A percentile compares a stretch with the other conserved stretches of the same genome.
Conservation (phyloP, 2,329 filamentous ascomycete species). For the Pleoardoris graminearum region DNA sequence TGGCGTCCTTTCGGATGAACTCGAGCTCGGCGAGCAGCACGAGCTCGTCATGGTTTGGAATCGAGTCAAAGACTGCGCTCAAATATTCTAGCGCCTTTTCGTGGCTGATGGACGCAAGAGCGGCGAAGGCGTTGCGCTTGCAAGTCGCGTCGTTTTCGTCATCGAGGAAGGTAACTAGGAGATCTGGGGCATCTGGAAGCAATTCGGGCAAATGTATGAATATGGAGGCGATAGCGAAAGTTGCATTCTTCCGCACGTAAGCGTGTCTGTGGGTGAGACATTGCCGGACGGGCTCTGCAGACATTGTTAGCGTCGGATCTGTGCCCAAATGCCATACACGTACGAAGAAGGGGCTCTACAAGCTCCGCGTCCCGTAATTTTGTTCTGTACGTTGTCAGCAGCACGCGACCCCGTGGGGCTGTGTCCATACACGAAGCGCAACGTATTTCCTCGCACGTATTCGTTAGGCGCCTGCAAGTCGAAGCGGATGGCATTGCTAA, state of each 20-base stretch:
- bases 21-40: slow-evolving; percentile 92
- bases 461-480: slow-evolving; percentile 97
- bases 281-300: slow-evolving; percentile 72
- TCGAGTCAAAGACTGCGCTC: slow-evolving; percentile 85
- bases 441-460: slow-evolving; percentile 96
- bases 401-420: not conserved
- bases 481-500: slow-evolving; percentile 94
- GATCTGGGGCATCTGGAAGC: slow-evolving; percentile 92
- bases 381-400: slow-evolving; percentile 53
- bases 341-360: slow-evolving; percentile 85
- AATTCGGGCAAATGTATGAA: slow-evolving; percentile 86
- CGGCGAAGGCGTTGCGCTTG: slow-evolving; percentile 96
- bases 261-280: slow-evolving; percentile 96
- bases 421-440: slow-evolving; percentile 73
- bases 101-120: slow-evolving; percentile 87
- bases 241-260: slow-evolving; percentile 97
- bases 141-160: slow-evolving; percentile 91
- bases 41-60: slow-evolving; percentile 91
- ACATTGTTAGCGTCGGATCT: slow-evolving; percentile 14
- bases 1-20: slow-evolving; percentile 97
- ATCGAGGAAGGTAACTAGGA: slow-evolving; percentile 86
- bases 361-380: slow-evolving; percentile 95
- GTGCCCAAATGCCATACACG: slow-evolving; percentile 3
- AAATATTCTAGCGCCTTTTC: slow-evolving; percentile 89
- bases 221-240: slow-evolving; percentile 92